phyloP scores from a whole-genome alignment of 345 rosid species.

The Toxicodendron radicans region DNA sequence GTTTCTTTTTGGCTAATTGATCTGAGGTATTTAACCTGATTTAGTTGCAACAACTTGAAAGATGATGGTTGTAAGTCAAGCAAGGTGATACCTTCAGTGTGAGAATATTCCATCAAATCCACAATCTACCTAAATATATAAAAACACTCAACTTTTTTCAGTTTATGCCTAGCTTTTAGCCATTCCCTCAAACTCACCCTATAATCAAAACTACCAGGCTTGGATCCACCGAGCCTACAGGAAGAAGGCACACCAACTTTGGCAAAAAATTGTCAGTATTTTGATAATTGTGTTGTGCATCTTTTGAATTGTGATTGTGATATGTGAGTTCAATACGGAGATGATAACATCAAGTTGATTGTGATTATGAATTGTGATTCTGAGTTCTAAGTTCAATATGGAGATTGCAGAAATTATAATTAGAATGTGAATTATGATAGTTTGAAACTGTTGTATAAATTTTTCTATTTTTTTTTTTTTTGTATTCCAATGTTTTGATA shows the following conservation, averaged over 20 bases:
- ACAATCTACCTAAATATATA: constrained; percentile 77
- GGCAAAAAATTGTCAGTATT: too few relatives aligned
- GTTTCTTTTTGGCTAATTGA: constrained; percentile 37
- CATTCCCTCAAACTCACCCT: constrained; percentile 72
- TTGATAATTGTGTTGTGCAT: too few relatives aligned
- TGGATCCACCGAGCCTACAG: constrained; percentile 29
- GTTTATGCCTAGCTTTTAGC: constrained; percentile 56
- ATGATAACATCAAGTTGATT: too few relatives aligned
- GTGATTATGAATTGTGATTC: too few relatives aligned
- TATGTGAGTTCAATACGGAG: too few relatives aligned
- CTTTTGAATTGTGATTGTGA: too few relatives aligned
- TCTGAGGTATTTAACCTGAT: constrained; percentile 67
- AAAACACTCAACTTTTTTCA: constrained; percentile 61
- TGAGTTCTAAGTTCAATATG: too few relatives aligned
- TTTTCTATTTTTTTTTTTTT: too few relatives aligned
- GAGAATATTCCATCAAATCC: constrained; percentile 63
- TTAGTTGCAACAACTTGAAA: constrained; percentile 56
- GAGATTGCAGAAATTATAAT: too few relatives aligned
- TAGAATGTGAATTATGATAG: too few relatives aligned
- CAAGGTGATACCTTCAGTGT: constrained; percentile 68
- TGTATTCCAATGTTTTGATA: too few relatives aligned
- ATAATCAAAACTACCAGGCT: constrained; percentile 37
- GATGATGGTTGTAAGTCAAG: constrained; percentile 59
- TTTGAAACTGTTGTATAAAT: too few relatives aligned
- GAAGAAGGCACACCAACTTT: constrained; percentile 40